These are phyloP conservation scores for Solanum microdontum DNA, from an alignment of 257 asterid genomes.

Conservation along the genomic window DNA sequence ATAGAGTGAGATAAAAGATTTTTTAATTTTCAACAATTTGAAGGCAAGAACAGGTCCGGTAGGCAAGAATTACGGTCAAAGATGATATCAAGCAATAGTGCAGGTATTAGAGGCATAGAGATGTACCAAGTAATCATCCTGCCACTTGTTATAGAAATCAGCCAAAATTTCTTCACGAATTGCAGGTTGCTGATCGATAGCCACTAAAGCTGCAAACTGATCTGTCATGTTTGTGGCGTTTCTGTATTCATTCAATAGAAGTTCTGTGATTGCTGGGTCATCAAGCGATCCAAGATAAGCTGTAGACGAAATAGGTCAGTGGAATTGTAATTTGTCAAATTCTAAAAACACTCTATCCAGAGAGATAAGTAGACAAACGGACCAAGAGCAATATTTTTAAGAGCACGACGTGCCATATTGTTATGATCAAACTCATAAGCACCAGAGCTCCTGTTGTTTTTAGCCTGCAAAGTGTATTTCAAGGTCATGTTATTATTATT, in stretches of 20 bases:
- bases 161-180: slow-evolving; percentile 64
- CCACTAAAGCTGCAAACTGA: slow-evolving; percentile 71
- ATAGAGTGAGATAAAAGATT: not conserved
- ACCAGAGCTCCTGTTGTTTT: slow-evolving; percentile 47
- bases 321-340: not conserved
- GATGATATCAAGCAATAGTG: not conserved
- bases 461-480: slow-evolving; percentile 24
- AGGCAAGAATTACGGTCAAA: not conserved
- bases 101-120: not conserved
- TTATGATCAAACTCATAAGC: slow-evolving; percentile 50
- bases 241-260: slow-evolving; percentile 58
- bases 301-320: slow-evolving; percentile 13
- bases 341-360: not conserved
- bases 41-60: not conserved
- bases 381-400: slow-evolving; percentile 71
- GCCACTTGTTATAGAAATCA: slow-evolving; percentile 86
- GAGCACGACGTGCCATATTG: slow-evolving; percentile 70
- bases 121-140: slow-evolving; percentile 76
- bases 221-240: slow-evolving; percentile 88
- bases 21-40: not conserved
- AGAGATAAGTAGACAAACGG: not conserved
- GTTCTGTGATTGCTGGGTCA: slow-evolving; percentile 50
- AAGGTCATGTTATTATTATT: not conserved
- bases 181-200: slow-evolving; percentile 75
- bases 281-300: slow-evolving; percentile 69